Evolutionary conservation across 495 filamentous ascomycete genomes (phyloP).

Genomic region (Penicillium maclennaniae): DNA sequence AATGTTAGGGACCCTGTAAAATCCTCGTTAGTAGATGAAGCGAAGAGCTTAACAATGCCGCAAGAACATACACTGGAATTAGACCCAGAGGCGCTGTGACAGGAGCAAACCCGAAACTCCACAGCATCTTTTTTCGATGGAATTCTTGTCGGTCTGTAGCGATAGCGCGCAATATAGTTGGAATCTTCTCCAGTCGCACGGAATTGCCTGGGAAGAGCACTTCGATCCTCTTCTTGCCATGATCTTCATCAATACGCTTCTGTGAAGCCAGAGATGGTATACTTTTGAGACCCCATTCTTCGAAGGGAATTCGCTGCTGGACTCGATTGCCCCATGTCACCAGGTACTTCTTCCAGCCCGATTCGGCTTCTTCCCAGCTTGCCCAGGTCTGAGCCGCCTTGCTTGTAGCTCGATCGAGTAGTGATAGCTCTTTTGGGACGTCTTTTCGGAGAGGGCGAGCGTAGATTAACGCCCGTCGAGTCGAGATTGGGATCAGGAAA

Average conservation of each 20-base stretch:
- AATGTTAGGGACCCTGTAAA: conserved; percentile 77
- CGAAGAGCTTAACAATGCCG: neutral
- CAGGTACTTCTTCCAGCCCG: conserved; percentile 81
- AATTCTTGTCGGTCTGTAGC: conserved; percentile 73
- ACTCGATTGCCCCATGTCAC: conserved; percentile 82
- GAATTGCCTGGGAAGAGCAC: conserved; percentile 72
- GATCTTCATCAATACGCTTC: conserved; percentile 55
- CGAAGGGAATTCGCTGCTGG: conserved; percentile 82
- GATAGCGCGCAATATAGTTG: conserved; percentile 57
- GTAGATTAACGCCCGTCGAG: conserved; percentile 86
- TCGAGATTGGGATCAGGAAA: conserved; percentile 93
- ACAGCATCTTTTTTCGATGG: conserved; percentile 71
- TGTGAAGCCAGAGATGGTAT: conserved; percentile 77
- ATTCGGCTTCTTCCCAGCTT: conserved; percentile 77
- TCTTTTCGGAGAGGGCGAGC: conserved; percentile 65
- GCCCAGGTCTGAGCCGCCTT: conserved; percentile 75
- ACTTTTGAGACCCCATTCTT: conserved; percentile 97
- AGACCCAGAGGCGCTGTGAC: conserved; percentile 77
- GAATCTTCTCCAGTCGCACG: conserved; percentile 58
- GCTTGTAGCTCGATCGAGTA: conserved; percentile 59
- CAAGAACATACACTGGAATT: conserved; percentile 69
- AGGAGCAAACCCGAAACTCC: conserved; percentile 78
- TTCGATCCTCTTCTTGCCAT: conserved; percentile 64
- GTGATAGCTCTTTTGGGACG: conserved; percentile 44
- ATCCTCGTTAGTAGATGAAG: conserved; percentile 8